Conservation (phyloP, 345 rosid genomes). For the Eucalyptus victrix region DNA sequence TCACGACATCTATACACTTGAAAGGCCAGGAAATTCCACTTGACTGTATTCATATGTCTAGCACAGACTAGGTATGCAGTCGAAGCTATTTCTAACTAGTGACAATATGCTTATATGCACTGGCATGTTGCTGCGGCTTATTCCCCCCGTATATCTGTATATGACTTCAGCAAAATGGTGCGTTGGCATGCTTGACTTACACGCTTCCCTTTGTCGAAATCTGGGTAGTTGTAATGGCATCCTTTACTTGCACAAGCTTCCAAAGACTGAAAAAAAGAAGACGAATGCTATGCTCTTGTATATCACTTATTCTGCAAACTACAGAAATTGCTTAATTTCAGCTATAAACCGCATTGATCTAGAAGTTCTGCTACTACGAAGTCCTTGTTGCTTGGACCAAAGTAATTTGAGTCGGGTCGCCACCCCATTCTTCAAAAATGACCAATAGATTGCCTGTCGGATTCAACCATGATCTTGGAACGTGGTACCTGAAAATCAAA, state of each 20-base stretch:
- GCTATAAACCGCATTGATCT: not conserved
- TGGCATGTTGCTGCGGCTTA: not conserved
- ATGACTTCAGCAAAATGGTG: not conserved
- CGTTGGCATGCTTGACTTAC: not conserved
- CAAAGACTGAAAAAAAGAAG: not conserved
- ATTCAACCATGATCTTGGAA: slow-evolving; percentile 79
- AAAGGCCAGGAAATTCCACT: not conserved
- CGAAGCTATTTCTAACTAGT: not conserved
- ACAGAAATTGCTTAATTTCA: not conserved
- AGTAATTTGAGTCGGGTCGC: slow-evolving; percentile 62
- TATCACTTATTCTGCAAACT: not conserved
- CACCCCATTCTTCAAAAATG: slow-evolving; percentile 31
- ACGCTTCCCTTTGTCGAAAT: not conserved
- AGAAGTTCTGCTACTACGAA: not conserved
- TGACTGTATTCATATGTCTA: not conserved
- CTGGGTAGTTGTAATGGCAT: not conserved
- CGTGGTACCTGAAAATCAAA: slow-evolving; percentile 56
- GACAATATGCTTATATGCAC: not conserved
- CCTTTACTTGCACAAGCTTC: not conserved
- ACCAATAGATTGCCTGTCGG: slow-evolving; percentile 49
- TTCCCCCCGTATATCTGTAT: not conserved
- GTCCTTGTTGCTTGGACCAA: slow-evolving; percentile 34
- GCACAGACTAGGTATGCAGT: not conserved
- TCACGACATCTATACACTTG: not conserved
- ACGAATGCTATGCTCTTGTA: not conserved